These are phyloP conservation scores for Diaporthe citriasiana DNA, from an alignment of 2,329 filamentous ascomycete genomes.

Conservation along the genomic window DNA sequence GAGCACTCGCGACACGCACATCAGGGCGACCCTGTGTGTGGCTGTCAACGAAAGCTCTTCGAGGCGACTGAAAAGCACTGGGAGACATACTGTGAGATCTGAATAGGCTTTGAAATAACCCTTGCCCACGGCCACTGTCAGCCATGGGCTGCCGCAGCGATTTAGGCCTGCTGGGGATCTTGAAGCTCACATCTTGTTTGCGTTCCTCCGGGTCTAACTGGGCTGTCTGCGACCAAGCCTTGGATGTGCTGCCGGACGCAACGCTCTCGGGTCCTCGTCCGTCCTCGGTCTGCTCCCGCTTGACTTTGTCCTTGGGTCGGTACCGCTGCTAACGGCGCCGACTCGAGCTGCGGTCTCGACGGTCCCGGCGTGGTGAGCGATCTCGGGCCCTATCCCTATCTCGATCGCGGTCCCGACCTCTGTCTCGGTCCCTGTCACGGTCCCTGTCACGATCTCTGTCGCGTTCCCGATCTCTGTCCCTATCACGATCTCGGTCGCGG, in stretches of 20 bases:
- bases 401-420: slow-evolving; percentile 46
- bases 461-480: slow-evolving; percentile 52
- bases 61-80: not conserved
- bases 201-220: slow-evolving; percentile 1
- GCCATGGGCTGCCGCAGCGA: slow-evolving; percentile 6
- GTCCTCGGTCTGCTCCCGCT: not conserved
- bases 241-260: not conserved
- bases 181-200: slow-evolving; percentile 5
- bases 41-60: slow-evolving; percentile 8
- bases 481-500: slow-evolving; percentile 50
- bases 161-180: not conserved
- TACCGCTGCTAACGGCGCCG: slow-evolving; percentile 41
- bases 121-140: not conserved
- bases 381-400: slow-evolving; percentile 31
- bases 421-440: slow-evolving; percentile 47
- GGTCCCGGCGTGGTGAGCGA: slow-evolving; percentile 35
- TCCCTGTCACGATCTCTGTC: slow-evolving; percentile 52
- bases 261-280: not conserved
- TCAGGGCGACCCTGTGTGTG: slow-evolving; percentile 10
- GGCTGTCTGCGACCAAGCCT: slow-evolving; percentile 6
- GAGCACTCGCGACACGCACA: not conserved
- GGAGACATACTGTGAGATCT: slow-evolving; percentile 8
- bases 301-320: not conserved
- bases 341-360: slow-evolving; percentile 41
- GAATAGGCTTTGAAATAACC: not conserved